A percentile compares a stretch with the other conserved stretches of the same genome.
Conservation (phyloP, 352 stramenopile genomes). For the Aphanomyces cochlioides region DNA sequence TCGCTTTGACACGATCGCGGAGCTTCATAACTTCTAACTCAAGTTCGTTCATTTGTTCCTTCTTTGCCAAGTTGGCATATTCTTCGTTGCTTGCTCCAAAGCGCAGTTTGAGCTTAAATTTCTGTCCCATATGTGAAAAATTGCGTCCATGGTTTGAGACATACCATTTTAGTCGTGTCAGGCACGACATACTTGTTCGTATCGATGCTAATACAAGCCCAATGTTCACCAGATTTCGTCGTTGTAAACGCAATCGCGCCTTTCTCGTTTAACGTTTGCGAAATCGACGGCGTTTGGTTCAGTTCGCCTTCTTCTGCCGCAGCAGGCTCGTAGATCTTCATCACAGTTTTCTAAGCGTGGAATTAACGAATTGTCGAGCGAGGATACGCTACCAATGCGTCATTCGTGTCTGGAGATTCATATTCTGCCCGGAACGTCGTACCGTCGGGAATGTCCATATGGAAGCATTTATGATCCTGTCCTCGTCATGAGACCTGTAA, state of each 20-base stretch:
- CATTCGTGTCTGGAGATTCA: slow-evolving; percentile 78
- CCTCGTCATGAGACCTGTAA: not conserved
- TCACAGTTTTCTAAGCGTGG: slow-evolving; percentile 50
- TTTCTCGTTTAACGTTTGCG: slow-evolving; percentile 33
- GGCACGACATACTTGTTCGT: slow-evolving; percentile 59
- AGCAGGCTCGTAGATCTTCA: slow-evolving; percentile 60
- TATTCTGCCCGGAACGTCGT: slow-evolving; percentile 79
- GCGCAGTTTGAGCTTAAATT: slow-evolving; percentile 59
- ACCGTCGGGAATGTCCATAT: slow-evolving; percentile 67
- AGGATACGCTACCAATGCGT: slow-evolving; percentile 48
- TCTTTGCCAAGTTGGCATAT: slow-evolving; percentile 79
- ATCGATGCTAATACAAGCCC: slow-evolving; percentile 68
- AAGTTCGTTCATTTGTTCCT: slow-evolving; percentile 77
- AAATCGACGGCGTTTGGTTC: slow-evolving; percentile 35
- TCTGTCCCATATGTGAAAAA: slow-evolving; percentile 35
- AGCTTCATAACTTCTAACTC: slow-evolving; percentile 78
- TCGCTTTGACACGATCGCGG: slow-evolving; percentile 65
- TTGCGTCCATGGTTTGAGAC: not conserved
- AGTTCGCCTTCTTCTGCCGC: slow-evolving; percentile 33
- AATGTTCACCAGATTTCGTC: slow-evolving; percentile 62
- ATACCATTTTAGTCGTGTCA: slow-evolving; percentile 60
- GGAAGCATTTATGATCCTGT: slow-evolving; percentile 71
- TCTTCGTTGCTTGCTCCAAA: slow-evolving; percentile 69
- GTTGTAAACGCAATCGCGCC: slow-evolving; percentile 64
- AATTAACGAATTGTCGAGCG: not conserved